Conservation (phyloP, 306 rosid genomes). For the Rosa lucieae region DNA sequence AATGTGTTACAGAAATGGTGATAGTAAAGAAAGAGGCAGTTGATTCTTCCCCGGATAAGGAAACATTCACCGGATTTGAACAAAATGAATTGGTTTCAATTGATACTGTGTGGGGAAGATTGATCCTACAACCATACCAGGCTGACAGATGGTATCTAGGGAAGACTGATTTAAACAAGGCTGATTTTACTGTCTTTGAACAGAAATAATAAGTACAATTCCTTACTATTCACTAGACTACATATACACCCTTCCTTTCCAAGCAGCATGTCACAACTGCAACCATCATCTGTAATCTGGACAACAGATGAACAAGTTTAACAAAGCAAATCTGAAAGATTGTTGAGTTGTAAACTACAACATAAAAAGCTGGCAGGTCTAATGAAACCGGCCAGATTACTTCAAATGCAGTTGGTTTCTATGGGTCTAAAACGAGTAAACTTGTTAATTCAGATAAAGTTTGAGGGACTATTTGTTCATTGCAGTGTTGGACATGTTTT, state of each 20-base stretch:
- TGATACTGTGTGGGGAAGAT: not conserved
- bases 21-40: not conserved
- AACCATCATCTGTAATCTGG: constrained; percentile 1
- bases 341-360: not conserved
- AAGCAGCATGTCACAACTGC: not conserved
- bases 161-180: not conserved
- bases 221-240: not conserved
- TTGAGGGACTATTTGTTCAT: too few species aligned
- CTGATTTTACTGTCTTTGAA: not conserved
- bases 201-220: not conserved
- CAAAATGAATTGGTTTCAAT: not conserved
- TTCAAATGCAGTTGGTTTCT: not conserved
- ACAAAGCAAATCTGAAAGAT: not conserved
- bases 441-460: not conserved
- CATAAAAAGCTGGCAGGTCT: not conserved
- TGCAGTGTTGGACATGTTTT: not conserved
- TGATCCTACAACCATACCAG: not conserved
- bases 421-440: not conserved
- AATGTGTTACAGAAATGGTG: not conserved
- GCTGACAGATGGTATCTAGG: not conserved
- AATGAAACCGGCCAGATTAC: not conserved
- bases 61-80: not conserved
- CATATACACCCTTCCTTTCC: constrained; percentile 1
- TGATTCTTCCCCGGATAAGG: not conserved
- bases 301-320: not conserved